Evolutionary conservation across 768 basidiomycete genomes (phyloP).

Genomic region (Boletus sp.): DNA sequence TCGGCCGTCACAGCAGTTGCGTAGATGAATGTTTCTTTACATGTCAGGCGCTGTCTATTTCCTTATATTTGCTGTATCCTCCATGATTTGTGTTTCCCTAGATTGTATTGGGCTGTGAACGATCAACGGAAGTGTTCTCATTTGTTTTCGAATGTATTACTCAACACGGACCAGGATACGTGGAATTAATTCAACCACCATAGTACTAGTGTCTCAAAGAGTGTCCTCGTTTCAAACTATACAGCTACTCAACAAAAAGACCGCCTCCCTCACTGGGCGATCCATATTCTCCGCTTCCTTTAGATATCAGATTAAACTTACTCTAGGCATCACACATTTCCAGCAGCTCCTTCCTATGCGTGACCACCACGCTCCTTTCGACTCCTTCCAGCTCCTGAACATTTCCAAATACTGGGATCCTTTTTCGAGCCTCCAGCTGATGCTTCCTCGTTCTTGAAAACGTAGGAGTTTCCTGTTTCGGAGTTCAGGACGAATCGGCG

Average conservation of each 20-base stretch:
- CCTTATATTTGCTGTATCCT: constrained; percentile 5
- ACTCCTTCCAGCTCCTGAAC: constrained; percentile 42
- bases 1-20: constrained; percentile 9
- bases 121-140: constrained; percentile 3
- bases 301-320: background rate
- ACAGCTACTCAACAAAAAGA: constrained; percentile 27
- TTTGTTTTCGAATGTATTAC: constrained; percentile 7
- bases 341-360: constrained; percentile 40
- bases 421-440: constrained; percentile 34
- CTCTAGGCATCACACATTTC: constrained; percentile 18
- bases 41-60: background rate
- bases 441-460: constrained; percentile 44
- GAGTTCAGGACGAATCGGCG: constrained; percentile 17
- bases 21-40: constrained; percentile 5
- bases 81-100: constrained; percentile 7
- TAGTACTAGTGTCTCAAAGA: no score
- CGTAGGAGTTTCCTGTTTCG: constrained; percentile 46
- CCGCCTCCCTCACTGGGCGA: constrained; percentile 17
- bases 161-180: background rate
- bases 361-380: no score
- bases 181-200: background rate
- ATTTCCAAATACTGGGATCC: constrained; percentile 37
- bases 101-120: constrained; percentile 9
- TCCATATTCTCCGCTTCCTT: background rate
- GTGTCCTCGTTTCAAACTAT: background rate